These are phyloP conservation scores for Wickerhamomyces bovis DNA, from an alignment of 805 yeast species.

Conservation along the genomic window DNA sequence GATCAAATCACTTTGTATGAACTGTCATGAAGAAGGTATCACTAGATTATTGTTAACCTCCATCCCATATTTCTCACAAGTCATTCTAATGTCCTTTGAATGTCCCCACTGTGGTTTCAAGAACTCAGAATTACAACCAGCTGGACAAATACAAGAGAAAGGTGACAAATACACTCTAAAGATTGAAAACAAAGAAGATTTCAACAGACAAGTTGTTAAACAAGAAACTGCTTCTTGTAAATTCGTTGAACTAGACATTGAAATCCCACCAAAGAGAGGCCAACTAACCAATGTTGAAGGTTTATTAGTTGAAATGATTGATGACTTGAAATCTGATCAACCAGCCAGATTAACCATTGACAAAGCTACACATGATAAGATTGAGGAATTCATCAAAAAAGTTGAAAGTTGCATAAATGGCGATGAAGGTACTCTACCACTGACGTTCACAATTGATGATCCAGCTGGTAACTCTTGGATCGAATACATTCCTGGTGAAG, in stretches of 20 bases:
- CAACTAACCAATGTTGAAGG: constrained; percentile 93
- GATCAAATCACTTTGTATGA: constrained; percentile 92
- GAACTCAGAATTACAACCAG: constrained; percentile 94
- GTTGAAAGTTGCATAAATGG: constrained; percentile 60
- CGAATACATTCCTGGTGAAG: constrained; percentile 79
- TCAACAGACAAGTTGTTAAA: constrained; percentile 87
- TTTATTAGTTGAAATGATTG: constrained; percentile 72
- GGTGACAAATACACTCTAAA: constrained; percentile 71
- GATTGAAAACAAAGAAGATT: constrained; percentile 63
- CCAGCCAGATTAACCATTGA: constrained; percentile 66
- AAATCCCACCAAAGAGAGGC: constrained; percentile 93
- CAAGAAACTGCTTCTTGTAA: constrained; percentile 78
- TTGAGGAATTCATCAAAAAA: constrained; percentile 59
- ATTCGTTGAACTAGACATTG: constrained; percentile 81
- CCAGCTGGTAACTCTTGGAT: constrained; percentile 98
- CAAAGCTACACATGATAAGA: constrained; percentile 71
- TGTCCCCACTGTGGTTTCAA: constrained; percentile 93
- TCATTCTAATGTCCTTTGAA: constrained; percentile 88
- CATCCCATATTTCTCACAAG: constrained; percentile 88
- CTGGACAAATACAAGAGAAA: constrained; percentile 82
- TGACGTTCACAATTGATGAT: constrained; percentile 78
- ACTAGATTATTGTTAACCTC: constrained; percentile 80
- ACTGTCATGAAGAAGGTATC: constrained; percentile 80
- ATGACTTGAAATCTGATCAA: constrained; percentile 77
- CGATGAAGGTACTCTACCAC: constrained; percentile 61